phyloP scores from a whole-genome alignment of 441 rosid species.

The Populus hybrid region DNA sequence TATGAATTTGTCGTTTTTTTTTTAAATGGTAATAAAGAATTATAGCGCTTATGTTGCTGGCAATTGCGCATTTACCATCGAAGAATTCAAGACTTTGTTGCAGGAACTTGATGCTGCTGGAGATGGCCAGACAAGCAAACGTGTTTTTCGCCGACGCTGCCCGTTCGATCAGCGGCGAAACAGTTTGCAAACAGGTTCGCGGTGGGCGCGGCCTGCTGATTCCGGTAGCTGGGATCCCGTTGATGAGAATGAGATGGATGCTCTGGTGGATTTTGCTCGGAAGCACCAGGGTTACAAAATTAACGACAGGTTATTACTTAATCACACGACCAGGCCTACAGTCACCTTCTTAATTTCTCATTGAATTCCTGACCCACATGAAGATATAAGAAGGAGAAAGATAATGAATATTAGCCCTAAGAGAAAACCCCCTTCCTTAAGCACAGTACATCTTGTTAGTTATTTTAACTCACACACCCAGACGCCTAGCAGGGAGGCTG shows the following conservation, averaged over 20 bases:
- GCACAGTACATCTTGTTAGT: too few species aligned
- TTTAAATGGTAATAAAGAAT: conserved; percentile 15
- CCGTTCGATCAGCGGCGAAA: conserved; percentile 18
- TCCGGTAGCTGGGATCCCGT: conserved; percentile 29
- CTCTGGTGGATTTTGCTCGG: conserved; percentile 29
- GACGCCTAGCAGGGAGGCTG: too few species aligned
- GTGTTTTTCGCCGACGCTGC: conserved; percentile 34
- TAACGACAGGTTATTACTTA: too few species aligned
- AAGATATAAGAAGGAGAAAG: too few species aligned
- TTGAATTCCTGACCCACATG: too few species aligned
- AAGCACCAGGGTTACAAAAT: conserved; percentile 23
- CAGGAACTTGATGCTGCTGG: conserved; percentile 22
- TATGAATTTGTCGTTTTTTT: too few species aligned
- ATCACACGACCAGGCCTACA: too few species aligned
- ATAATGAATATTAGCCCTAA: too few species aligned
- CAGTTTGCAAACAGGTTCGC: conserved; percentile 33
- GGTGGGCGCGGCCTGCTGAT: conserved; percentile 25
- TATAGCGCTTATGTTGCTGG: conserved; percentile 13
- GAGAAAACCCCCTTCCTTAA: too few species aligned
- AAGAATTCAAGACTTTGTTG: conserved; percentile 32
- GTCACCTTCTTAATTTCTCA: too few species aligned
- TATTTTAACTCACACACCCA: too few species aligned
- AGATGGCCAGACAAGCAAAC: conserved; percentile 32
- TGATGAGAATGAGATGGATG: conserved; percentile 32
- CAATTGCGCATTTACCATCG: conserved; percentile 21